These are phyloP conservation scores for Lotmaria passim DNA, from an alignment of 208 protist genomes.

Conservation along the genomic window DNA sequence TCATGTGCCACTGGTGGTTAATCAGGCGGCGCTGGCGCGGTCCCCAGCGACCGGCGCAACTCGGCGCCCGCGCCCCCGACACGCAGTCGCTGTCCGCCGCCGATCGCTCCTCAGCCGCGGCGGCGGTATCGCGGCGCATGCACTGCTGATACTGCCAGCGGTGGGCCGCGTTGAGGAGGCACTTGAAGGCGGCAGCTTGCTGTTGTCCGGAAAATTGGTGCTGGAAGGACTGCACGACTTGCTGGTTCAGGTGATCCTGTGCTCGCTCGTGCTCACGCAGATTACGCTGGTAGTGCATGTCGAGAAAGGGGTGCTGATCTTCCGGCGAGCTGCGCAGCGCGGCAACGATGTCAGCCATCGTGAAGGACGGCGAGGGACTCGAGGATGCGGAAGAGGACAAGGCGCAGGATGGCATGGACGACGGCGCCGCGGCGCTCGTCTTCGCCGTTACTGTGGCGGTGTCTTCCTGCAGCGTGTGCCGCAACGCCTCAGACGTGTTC, in stretches of 20 bases:
- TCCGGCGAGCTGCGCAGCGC: conserved; percentile 28
- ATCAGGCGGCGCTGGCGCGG: conserved; percentile 30
- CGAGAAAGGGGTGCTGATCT: conserved; percentile 48
- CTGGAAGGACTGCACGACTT: conserved; percentile 33
- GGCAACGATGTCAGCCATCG: conserved; percentile 32
- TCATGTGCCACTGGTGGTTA: conserved; percentile 45
- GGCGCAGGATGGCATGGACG: conserved; percentile 2
- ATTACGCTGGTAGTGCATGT: conserved; percentile 49
- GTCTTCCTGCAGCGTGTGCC: background rate
- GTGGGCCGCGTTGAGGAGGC: conserved; percentile 55
- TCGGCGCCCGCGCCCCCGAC: conserved; percentile 5
- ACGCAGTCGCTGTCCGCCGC: background rate
- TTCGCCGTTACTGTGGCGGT: background rate
- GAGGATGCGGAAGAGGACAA: background rate
- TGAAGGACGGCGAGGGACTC: background rate
- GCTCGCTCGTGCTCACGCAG: conserved; percentile 20
- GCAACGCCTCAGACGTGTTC: background rate
- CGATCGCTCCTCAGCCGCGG: background rate
- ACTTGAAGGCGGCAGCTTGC: conserved; percentile 39
- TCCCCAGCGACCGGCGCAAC: conserved; percentile 16
- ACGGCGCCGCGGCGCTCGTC: background rate
- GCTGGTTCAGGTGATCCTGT: conserved; percentile 44
- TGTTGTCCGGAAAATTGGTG: conserved; percentile 25
- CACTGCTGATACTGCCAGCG: conserved; percentile 33
- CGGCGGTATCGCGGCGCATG: conserved; percentile 6